Conservation (phyloP, 129 eudicot species). For the Flaveria trinervia region DNA sequence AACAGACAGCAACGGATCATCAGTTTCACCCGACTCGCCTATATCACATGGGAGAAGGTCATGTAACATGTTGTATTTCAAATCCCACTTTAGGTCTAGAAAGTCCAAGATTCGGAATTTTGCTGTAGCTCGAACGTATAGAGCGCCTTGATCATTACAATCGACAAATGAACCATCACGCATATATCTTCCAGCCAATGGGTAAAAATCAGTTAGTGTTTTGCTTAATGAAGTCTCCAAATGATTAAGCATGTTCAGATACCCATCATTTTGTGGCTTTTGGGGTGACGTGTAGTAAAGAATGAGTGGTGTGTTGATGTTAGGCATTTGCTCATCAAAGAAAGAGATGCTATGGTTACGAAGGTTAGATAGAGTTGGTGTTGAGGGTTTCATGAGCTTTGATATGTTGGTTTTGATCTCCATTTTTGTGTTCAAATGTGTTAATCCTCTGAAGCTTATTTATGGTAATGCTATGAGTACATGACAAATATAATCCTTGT, state of each 20-base stretch:
- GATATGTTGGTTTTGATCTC: conserved; percentile 8
- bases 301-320: conserved; percentile 24
- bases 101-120: conserved; percentile 4
- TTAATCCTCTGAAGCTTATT: neutral
- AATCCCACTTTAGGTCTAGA: conserved; percentile 16
- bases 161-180: conserved; percentile 14
- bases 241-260: neutral
- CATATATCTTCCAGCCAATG: conserved; percentile 37
- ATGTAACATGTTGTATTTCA: conserved; percentile 6
- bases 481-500: neutral
- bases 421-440: neutral
- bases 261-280: neutral
- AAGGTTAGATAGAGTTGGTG: conserved; percentile 32
- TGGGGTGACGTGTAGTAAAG: conserved; percentile 28
- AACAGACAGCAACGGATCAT: conserved; percentile 28
- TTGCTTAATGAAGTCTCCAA: neutral
- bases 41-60: conserved; percentile 24
- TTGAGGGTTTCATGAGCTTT: conserved; percentile 32
- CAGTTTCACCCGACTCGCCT: conserved; percentile 25
- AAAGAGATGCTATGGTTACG: conserved; percentile 28
- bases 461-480: neutral
- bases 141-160: conserved; percentile 24
- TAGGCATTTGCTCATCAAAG: conserved; percentile 33
- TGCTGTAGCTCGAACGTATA: conserved; percentile 17
- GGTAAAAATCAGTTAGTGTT: conserved; percentile 29